These are phyloP conservation scores for Cyanodermella asteris DNA, from an alignment of 2,329 filamentous ascomycete genomes.

Conservation along the genomic window DNA sequence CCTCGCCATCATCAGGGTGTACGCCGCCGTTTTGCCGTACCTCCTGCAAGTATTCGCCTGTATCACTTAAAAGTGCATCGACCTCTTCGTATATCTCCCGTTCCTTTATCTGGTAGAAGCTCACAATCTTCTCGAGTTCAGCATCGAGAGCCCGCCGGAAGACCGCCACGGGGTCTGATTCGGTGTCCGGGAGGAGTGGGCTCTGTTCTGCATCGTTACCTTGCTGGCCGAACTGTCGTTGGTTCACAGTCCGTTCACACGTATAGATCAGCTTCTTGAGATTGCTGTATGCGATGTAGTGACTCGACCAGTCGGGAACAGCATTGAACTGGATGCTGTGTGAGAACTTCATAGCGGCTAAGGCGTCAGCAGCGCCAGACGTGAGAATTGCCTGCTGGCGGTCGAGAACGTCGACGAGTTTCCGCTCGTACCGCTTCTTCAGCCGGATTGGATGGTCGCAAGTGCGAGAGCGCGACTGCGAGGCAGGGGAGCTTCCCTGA, in stretches of 20 bases:
- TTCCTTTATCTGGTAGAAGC: slow-evolving; percentile 81
- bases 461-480: background rate
- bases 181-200: slow-evolving; percentile 48
- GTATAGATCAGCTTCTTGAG: slow-evolving; percentile 98
- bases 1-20: too few species aligned
- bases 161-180: slow-evolving; percentile 51
- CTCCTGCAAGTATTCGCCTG: too few species aligned
- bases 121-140: slow-evolving; percentile 82
- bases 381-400: too few species aligned
- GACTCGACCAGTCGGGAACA: slow-evolving; percentile 95
- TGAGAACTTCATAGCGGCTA: slow-evolving; percentile 99
- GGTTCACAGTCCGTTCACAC: slow-evolving; percentile 67
- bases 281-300: slow-evolving; percentile 97
- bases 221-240: too few species aligned
- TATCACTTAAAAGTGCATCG: slow-evolving; percentile 52
- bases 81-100: slow-evolving; percentile 67
- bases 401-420: slow-evolving; percentile 14
- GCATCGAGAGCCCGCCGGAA: slow-evolving; percentile 66
- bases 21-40: too few species aligned
- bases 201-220: slow-evolving; percentile 63
- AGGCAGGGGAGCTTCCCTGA: background rate
- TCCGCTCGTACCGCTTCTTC: background rate
- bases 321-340: slow-evolving; percentile 99
- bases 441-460: background rate
- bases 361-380: too few species aligned